These are phyloP conservation scores for Yamadazyma dushanensis DNA, from an alignment of 1,139 yeast genomes.

Conservation along the genomic window DNA sequence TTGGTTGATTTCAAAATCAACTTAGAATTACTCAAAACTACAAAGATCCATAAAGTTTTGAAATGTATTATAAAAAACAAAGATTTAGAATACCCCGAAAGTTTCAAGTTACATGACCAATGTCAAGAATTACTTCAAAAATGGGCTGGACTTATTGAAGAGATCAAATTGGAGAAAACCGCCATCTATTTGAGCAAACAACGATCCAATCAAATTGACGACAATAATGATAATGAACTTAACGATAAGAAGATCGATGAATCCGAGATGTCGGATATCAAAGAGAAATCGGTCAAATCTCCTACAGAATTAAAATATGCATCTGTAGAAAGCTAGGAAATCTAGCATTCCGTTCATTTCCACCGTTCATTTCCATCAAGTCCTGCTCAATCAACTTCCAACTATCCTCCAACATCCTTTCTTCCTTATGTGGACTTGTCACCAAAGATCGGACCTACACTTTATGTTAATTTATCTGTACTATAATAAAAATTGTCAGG, in stretches of 20 bases:
- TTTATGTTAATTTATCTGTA: conserved; percentile 4
- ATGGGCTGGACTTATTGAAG: conserved; percentile 44
- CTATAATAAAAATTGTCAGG: conserved; percentile 10
- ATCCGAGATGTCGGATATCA: conserved; percentile 32
- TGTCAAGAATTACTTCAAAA: conserved; percentile 42
- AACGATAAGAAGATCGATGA: conserved; percentile 24
- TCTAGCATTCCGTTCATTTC: too few species aligned
- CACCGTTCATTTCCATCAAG: too few species aligned
- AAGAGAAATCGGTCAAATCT: conserved; percentile 13
- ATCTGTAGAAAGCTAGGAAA: conserved; percentile 11
- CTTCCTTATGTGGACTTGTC: too few species aligned
- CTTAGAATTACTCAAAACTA: conserved; percentile 51
- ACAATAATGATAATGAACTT: conserved; percentile 6
- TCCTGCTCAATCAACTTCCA: background rate
- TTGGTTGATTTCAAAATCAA: conserved; percentile 53
- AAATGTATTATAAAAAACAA: conserved; percentile 47
- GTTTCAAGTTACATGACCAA: conserved; percentile 49
- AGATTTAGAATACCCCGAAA: conserved; percentile 44
- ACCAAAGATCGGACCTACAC: background rate
- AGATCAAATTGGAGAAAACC: conserved; percentile 36
- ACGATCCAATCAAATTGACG: conserved; percentile 1
- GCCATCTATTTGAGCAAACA: conserved; percentile 12
- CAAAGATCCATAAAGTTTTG: conserved; percentile 55
- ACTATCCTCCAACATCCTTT: background rate
- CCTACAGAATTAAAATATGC: conserved; percentile 11